phyloP scores from a whole-genome alignment of 2,329 filamentous ascomycete species.

The Fusarium incarnatum region DNA sequence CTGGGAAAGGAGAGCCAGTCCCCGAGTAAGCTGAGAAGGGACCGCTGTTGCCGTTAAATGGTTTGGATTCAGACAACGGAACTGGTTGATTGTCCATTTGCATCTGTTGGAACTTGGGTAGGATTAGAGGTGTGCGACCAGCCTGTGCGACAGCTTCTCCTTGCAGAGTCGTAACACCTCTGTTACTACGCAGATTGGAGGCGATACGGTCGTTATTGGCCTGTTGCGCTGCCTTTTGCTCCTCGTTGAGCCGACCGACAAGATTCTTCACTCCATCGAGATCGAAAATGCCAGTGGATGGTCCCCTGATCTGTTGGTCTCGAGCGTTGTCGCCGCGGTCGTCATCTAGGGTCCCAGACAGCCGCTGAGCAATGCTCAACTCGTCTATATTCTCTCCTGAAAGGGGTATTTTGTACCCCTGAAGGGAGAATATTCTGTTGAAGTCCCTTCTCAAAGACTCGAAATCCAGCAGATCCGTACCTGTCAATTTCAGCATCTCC shows the following conservation, averaged over 20 bases:
- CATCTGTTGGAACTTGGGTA: constrained; percentile 31
- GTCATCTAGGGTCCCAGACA: constrained; percentile 37
- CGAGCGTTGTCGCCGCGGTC: neutral
- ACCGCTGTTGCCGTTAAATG: neutral
- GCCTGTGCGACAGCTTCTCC: constrained; percentile 19
- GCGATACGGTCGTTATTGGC: constrained; percentile 5
- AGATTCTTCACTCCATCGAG: constrained; percentile 12
- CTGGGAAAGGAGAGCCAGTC: constrained; percentile 17
- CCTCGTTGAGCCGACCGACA: neutral
- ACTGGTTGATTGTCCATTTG: constrained; percentile 9
- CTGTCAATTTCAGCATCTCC: constrained; percentile 37
- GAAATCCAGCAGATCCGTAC: constrained; percentile 14
- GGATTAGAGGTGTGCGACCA: neutral
- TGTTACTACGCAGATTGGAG: neutral
- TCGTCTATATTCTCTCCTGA: constrained; percentile 19
- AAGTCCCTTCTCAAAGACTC: constrained; percentile 16
- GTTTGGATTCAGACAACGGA: constrained; percentile 6
- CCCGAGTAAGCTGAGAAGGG: constrained; percentile 22
- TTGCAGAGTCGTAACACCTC: constrained; percentile 9
- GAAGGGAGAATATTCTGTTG: constrained; percentile 25
- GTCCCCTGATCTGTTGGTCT: constrained; percentile 8
- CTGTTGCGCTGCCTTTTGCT: constrained; percentile 5
- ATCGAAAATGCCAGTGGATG: constrained; percentile 34
- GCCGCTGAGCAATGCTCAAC: constrained; percentile 33
- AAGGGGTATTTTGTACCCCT: constrained; percentile 33